These are phyloP conservation scores for Lentinula boryana DNA, from an alignment of 768 basidiomycete species.

Conservation along the genomic window DNA sequence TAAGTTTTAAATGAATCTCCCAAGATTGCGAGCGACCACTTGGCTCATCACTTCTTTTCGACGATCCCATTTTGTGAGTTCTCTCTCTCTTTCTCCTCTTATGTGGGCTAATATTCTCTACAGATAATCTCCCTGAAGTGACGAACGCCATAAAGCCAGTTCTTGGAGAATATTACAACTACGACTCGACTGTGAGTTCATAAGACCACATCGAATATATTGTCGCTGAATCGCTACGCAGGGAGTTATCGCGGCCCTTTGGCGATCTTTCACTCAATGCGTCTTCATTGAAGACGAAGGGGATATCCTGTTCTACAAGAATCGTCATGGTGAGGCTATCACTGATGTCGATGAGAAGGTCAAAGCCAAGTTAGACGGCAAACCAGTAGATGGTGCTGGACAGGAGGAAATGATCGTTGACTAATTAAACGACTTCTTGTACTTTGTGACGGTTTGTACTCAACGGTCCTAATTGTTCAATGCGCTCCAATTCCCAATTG, in stretches of 20 bases:
- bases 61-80: conserved; percentile 53
- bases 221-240: conserved; percentile 6
- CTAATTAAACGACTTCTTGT: background rate
- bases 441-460: no score
- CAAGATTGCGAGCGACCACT: conserved; percentile 42
- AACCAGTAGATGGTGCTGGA: background rate
- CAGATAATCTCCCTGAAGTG: conserved; percentile 45
- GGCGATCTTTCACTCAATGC: conserved; percentile 56
- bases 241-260: conserved; percentile 41
- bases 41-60: conserved; percentile 58
- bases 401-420: conserved; percentile 1
- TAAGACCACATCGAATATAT: no score
- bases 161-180: conserved; percentile 51
- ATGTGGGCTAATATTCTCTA: background rate
- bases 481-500: no score
- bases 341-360: conserved; percentile 15
- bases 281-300: conserved; percentile 53
- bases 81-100: conserved; percentile 6
- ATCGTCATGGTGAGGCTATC: conserved; percentile 36
- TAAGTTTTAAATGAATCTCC: background rate
- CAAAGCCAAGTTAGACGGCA: background rate
- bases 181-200: conserved; percentile 45
- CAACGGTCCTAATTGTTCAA: no score
- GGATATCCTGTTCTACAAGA: conserved; percentile 49
- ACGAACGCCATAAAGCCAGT: conserved; percentile 42